These are phyloP conservation scores for Dictyostelium discoideum DNA, from an alignment of 78 protist species.

Conservation along the genomic window DNA sequence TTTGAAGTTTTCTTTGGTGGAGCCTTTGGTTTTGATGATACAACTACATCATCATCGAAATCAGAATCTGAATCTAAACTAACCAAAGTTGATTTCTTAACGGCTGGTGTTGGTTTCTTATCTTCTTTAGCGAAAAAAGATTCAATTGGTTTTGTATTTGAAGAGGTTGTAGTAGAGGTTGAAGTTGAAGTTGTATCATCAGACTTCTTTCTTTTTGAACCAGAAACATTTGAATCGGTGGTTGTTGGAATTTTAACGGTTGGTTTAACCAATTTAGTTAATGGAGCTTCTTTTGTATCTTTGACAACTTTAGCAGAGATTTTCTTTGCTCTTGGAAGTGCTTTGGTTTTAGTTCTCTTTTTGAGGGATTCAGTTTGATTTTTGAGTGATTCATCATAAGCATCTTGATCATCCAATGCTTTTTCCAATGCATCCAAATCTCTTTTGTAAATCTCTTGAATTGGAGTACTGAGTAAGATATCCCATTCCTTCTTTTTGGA, in stretches of 20 bases:
- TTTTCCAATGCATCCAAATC: constrained; percentile 66
- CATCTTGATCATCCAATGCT: constrained; percentile 40
- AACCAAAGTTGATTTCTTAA: not conserved
- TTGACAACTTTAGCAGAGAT: not conserved
- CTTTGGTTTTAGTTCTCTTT: constrained; percentile 15
- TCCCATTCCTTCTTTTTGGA: constrained; percentile 70
- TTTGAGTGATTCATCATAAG: not conserved
- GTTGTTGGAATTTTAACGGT: constrained; percentile 2
- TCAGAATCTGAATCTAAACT: not conserved
- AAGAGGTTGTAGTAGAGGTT: not conserved
- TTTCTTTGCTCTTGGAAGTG: constrained; percentile 51
- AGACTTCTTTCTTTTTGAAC: not conserved
- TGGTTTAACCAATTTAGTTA: not conserved
- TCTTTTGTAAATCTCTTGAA: constrained; percentile 53
- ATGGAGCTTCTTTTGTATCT: constrained; percentile 13
- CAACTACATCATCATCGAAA: not conserved
- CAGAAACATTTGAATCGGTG: not conserved
- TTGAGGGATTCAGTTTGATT: not conserved
- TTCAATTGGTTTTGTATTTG: constrained; percentile 9
- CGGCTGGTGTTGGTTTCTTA: not conserved
- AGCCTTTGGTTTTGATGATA: not conserved
- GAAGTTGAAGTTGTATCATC: not conserved
- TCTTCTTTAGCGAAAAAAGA: not conserved
- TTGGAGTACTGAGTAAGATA: constrained; percentile 16
- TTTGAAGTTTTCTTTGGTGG: not conserved